Percentiles rank a stretch among this genome's conserved stretches.
phyloP scores from a whole-genome alignment of 257 asterid genomes.

The Ilex aquifolium region DNA sequence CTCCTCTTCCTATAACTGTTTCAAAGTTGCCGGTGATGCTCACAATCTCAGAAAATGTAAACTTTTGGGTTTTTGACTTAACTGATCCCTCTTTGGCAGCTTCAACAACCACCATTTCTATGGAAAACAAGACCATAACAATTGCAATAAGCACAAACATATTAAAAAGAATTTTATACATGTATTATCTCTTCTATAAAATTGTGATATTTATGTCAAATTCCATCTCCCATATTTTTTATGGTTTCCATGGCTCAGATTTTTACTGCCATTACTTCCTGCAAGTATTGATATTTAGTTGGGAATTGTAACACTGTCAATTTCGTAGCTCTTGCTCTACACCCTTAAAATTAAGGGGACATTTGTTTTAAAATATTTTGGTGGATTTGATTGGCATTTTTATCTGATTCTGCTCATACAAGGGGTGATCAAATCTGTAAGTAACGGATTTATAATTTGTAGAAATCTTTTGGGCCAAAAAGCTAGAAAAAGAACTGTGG shows the following conservation, averaged over 20 bases:
- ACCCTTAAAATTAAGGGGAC: too few species aligned
- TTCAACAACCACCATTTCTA: background rate
- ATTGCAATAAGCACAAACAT: background rate
- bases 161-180: background rate
- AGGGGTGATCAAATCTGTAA: background rate
- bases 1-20: conserved; percentile 37
- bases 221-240: too few species aligned
- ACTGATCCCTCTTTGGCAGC: background rate
- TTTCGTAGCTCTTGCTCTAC: too few species aligned
- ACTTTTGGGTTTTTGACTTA: conserved; percentile 15
- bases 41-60: conserved; percentile 21
- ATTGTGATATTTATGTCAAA: background rate
- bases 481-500: background rate
- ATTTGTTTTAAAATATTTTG: too few species aligned
- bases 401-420: too few species aligned
- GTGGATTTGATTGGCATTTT: too few species aligned
- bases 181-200: too few species aligned
- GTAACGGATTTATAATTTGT: background rate
- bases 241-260: too few species aligned
- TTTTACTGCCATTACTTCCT: too few species aligned
- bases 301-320: too few species aligned
- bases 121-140: background rate
- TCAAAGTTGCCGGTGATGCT: conserved; percentile 23
- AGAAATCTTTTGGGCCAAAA: background rate
- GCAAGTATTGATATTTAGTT: too few species aligned